Conservation (phyloP, 2,329 filamentous ascomycete genomes). For the Hymenotorrendiella dingleyae region DNA sequence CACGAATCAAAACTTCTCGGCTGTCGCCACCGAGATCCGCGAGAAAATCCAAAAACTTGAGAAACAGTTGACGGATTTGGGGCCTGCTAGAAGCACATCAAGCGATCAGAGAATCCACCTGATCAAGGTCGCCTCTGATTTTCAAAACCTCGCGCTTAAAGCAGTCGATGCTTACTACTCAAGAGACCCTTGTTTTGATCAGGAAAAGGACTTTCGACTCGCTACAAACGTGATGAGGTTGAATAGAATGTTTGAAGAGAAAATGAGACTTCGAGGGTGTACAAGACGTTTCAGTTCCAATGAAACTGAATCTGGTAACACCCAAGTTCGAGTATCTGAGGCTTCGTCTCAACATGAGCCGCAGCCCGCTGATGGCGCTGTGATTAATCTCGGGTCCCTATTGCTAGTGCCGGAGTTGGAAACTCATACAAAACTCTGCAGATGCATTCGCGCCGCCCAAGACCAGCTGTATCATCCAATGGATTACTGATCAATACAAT, state of each 20-base stretch:
- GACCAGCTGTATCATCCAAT: constrained; percentile 1
- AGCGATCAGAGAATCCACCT: neutral
- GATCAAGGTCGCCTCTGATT: neutral
- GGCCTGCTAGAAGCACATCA: neutral
- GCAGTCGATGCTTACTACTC: constrained; percentile 8
- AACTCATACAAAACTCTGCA: too few species aligned
- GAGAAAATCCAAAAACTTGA: neutral
- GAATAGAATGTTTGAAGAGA: neutral
- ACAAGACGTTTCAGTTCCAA: neutral
- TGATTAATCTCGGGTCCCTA: too few species aligned
- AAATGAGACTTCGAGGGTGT: neutral
- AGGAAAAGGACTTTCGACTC: constrained; percentile 2
- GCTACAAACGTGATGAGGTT: neutral
- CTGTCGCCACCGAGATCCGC: neutral
- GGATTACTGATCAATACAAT: neutral
- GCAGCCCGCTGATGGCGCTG: too few species aligned
- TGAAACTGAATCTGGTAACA: neutral
- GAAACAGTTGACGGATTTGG: neutral
- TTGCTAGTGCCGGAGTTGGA: too few species aligned
- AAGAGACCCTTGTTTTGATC: constrained; percentile 7
- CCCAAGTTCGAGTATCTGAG: neutral
- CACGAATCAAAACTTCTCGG: neutral
- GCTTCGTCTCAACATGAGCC: too few species aligned
- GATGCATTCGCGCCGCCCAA: too few species aligned
- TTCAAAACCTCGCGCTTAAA: neutral